Evolutionary conservation across 2,329 filamentous ascomycete species (phyloP), one percentile per base, ranked within the genome.

Genomic region (Fusarium tjaetaba): DNA sequence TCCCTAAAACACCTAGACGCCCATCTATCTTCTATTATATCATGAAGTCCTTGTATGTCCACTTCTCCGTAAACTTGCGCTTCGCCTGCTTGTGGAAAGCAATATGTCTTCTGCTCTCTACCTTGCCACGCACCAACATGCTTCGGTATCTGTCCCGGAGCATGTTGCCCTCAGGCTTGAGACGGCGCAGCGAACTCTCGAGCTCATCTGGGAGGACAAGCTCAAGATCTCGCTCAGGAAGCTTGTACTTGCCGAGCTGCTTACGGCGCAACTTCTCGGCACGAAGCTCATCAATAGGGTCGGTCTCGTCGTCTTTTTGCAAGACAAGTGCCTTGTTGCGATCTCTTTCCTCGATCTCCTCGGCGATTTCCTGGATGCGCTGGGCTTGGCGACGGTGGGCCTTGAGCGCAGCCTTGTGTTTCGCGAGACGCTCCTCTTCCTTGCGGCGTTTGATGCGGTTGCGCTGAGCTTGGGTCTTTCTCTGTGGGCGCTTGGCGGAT

Each of bases 111-210:
- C 96, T 89, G 56, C 90, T 89, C 86, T 99, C 96, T 70, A 99
- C 84, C 84, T 96, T 97, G 68, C 96, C 96, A 72, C 95, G 90
- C 39, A 98, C 88, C 71, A 98, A 86, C 84, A 98, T 87, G 81
- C 90, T 98, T 71, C 96, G 88, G 86, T 97, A 98, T 57, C 96
- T 89, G 79, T 99, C 96, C 76, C 94, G 94, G 76, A 99, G 86
- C 43, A 98, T 85, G 80, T 98, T 98, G n/a, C 96, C 96, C 82
- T 99, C 96, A 0, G 96, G 96, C 83, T 96, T 97, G 74, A 97
- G 84, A 79, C 95, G 83, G 79, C 96, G 84, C 79, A 98, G 84
- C 56, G 94, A 92, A 79, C 97, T 90, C 82, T 97, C 88, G 79
- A 96, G 83, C 85, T 99, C 90, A 83, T 98, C 91, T 45, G 94